A percentile compares a stretch with the other conserved stretches of the same genome.
These are phyloP conservation scores for Cicer cuneatum DNA, from an alignment of 306 rosid species.

Conservation along the genomic window DNA sequence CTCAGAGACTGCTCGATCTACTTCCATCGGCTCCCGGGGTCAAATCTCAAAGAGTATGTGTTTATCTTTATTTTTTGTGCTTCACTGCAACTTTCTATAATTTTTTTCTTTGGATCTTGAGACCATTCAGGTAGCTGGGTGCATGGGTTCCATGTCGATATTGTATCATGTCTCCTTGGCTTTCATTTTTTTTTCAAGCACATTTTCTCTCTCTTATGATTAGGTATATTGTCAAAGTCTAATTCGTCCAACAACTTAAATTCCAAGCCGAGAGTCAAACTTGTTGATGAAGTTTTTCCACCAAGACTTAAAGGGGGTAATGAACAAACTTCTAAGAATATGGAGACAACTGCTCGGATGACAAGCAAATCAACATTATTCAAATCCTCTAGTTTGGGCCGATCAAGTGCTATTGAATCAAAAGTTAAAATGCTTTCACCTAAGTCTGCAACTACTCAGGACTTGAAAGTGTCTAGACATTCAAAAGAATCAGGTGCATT, in stretches of 20 bases:
- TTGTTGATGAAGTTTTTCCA: slow-evolving; percentile 75
- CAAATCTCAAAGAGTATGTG: slow-evolving; percentile 61
- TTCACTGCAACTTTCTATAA: slow-evolving; percentile 14
- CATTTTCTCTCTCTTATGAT: slow-evolving; percentile 40
- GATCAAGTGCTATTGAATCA: slow-evolving; percentile 61
- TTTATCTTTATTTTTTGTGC: slow-evolving; percentile 36
- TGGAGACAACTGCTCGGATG: slow-evolving; percentile 61
- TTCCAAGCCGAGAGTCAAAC: slow-evolving; percentile 79
- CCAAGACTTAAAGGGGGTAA: slow-evolving; percentile 62
- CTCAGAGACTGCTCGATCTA: slow-evolving; percentile 57
- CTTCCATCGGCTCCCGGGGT: slow-evolving; percentile 55
- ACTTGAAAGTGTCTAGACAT: slow-evolving; percentile 67
- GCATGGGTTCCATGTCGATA: slow-evolving; percentile 36
- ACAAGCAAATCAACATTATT: slow-evolving; percentile 72
- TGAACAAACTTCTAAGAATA: slow-evolving; percentile 65
- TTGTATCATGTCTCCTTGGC: slow-evolving; percentile 26
- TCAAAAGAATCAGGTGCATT: slow-evolving; percentile 63
- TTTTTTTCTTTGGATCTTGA: not conserved
- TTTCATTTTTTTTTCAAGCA: slow-evolving; percentile 42
- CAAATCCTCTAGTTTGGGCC: slow-evolving; percentile 62
- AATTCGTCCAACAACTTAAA: slow-evolving; percentile 68
- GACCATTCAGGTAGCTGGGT: slow-evolving; percentile 20
- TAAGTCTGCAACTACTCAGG: slow-evolving; percentile 57
- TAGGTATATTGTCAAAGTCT: slow-evolving; percentile 77
- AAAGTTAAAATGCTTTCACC: slow-evolving; percentile 80